These are phyloP conservation scores for Orobanche coerulescens DNA, from an alignment of 257 asterid genomes.

Conservation along the genomic window DNA sequence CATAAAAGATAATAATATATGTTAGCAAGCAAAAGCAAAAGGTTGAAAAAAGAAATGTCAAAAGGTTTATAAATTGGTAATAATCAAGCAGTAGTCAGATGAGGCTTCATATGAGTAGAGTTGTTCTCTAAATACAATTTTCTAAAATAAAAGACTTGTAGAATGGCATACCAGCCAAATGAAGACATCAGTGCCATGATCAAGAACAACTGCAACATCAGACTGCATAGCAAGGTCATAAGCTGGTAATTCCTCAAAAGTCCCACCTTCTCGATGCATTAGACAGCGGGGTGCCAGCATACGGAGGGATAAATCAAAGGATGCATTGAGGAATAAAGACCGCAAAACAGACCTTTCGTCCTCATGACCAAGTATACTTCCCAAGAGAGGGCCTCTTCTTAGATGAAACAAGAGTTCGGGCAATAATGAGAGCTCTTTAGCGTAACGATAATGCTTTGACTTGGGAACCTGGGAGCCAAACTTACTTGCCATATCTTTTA, in stretches of 20 bases:
- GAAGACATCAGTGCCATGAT: constrained; percentile 97
- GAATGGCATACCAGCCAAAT: constrained; percentile 78
- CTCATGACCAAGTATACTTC: constrained; percentile 86
- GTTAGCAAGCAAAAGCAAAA: not conserved
- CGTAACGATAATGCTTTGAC: constrained; percentile 75
- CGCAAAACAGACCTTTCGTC: constrained; percentile 87
- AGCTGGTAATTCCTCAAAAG: constrained; percentile 94
- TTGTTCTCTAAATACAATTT: constrained; percentile 1
- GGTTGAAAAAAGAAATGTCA: not conserved
- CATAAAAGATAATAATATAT: not conserved
- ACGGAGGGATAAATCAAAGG: constrained; percentile 86
- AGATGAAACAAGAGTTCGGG: constrained; percentile 90
- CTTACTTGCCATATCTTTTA: constrained; percentile 74
- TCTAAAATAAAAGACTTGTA: not conserved
- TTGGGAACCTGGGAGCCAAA: constrained; percentile 75
- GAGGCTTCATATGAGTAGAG: constrained; percentile 1
- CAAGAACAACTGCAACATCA: constrained; percentile 97
- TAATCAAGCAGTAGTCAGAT: constrained; percentile 5
- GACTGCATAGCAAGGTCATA: constrained; percentile 98
- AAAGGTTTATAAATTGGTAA: not conserved
- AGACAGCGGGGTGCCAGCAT: constrained; percentile 97
- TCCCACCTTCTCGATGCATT: constrained; percentile 97
- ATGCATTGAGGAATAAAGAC: constrained; percentile 76
- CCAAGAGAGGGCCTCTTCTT: constrained; percentile 84
- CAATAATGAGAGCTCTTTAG: constrained; percentile 65